These are phyloP conservation scores for Pontederia crassipes DNA, from an alignment of 176 grass and related monocot genomes.

Conservation along the genomic window DNA sequence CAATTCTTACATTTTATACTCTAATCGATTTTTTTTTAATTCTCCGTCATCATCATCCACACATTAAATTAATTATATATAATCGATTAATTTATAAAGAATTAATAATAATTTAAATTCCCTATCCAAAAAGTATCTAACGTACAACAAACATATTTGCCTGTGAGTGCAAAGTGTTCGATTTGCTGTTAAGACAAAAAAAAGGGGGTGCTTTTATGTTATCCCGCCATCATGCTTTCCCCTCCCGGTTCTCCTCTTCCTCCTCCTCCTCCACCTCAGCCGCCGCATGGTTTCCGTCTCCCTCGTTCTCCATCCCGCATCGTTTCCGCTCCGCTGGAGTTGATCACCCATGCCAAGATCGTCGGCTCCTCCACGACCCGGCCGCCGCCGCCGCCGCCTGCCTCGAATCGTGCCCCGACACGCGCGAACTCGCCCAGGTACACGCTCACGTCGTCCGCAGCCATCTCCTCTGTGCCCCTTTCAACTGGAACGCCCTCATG, in stretches of 20 bases:
- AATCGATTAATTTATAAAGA: too few species aligned
- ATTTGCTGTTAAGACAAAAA: too few species aligned
- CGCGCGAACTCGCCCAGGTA: constrained; percentile 1
- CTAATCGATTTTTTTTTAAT: too few species aligned
- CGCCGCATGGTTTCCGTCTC: background rate
- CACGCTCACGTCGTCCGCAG: constrained; percentile 29
- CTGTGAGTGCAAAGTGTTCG: too few species aligned
- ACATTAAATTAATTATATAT: too few species aligned
- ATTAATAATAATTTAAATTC: too few species aligned
- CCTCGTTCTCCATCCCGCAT: background rate
- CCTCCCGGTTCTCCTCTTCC: background rate
- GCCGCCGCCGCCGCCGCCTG: constrained; percentile 7
- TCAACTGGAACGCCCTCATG: constrained; percentile 38
- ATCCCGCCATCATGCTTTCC: background rate
- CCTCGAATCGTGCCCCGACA: constrained; percentile 23
- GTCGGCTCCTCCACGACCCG: background rate
- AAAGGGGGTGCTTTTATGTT: too few species aligned
- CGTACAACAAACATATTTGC: too few species aligned
- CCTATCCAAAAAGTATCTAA: too few species aligned
- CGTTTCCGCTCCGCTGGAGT: background rate
- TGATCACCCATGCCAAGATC: background rate
- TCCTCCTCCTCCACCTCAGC: background rate
- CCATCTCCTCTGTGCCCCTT: constrained; percentile 22
- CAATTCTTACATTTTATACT: too few species aligned
- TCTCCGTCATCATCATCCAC: too few species aligned